Base-by-base conservation (phyloP, 2,329 filamentous ascomycete genomes). In the Ascochyta clinopodiicola region DNA sequence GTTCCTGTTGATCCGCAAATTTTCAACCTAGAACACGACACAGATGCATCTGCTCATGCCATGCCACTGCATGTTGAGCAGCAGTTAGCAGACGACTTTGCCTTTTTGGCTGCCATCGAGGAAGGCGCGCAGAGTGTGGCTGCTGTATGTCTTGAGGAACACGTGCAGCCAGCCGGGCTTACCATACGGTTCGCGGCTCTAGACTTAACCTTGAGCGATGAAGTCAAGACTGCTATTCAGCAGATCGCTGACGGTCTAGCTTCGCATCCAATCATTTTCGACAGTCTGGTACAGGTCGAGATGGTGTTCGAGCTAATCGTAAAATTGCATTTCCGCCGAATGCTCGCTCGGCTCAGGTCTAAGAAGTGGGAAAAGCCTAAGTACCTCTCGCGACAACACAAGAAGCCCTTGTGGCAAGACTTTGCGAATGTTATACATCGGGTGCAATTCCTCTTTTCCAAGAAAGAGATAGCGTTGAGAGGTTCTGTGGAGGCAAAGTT, bases 71-170 rank as follows among this genome's bases (percentile, higher is more conserved):
- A 22, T 9, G 36, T 55, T 4, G 52, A 55, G 17, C 52, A 55
- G 42, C 52, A 46, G 10, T 29, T 55, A n/a, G 52, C 52, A 32
- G 52, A 55, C 6, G 52, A 55, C 12, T 36, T 55, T 21, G 52
- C 52, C 6, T 50, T 45, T 15, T 22, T 55, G n/a, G 52, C 52
- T 21, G 40, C 52, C 5, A 32, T 55, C 3, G 52, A 55, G n/a
- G 52, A 55, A 46, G 52, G 52, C 12, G 52, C 52, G 1, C 52
- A 55, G 13, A 55, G 52, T 22, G 52, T 55, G 19, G 52, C 52
- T 40, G 52, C 52, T 13, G 52, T 45, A 5, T 55, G 52, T 27
- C 24, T 55, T 7, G 52, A 55, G 34, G 45, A 55, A 24, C 52
- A 49, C n/a, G 25, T 35, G 10, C 34, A 44, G 7, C 29, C 40